Conservation (phyloP, 1,284 basidiomycete genomes). For the Cryptococcus wingfieldii region DNA sequence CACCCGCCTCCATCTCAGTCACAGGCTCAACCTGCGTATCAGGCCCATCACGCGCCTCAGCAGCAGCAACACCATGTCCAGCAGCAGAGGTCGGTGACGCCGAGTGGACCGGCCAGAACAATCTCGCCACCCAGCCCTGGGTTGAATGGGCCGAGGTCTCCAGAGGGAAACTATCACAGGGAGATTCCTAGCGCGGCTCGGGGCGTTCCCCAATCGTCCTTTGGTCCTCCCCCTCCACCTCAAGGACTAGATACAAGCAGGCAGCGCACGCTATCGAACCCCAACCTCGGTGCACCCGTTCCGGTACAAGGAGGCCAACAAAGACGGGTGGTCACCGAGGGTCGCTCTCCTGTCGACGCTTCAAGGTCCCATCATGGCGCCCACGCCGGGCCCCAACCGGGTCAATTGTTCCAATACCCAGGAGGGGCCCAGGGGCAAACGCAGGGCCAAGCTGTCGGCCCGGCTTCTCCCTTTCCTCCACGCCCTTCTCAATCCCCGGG, state of each 20-base stretch:
- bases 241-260: slow-evolving; percentile 4
- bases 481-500: slow-evolving; percentile 16
- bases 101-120: slow-evolving; percentile 10
- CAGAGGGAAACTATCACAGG: neutral
- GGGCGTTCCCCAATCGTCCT: slow-evolving; percentile 31
- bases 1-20: slow-evolving; percentile 6
- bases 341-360: slow-evolving; percentile 14
- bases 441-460: slow-evolving; percentile 1
- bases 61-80: slow-evolving; percentile 3
- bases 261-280: slow-evolving; percentile 25
- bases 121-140: slow-evolving; percentile 16
- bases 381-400: slow-evolving; percentile 37
- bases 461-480: slow-evolving; percentile 9
- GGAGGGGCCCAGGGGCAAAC: slow-evolving; percentile 4
- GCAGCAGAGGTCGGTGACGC: slow-evolving; percentile 2
- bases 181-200: slow-evolving; percentile 3
- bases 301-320: slow-evolving; percentile 10
- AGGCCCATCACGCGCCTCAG: neutral
- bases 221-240: slow-evolving; percentile 28
- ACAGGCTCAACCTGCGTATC: slow-evolving; percentile 5
- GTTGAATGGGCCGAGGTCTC: neutral
- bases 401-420: slow-evolving; percentile 43
- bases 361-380: slow-evolving; percentile 12
- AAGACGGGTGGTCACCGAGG: slow-evolving; percentile 35
- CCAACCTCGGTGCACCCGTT: neutral